Base-by-base conservation (phyloP, 352 stramenopile genomes). In the Phytophthora meadii region DNA sequence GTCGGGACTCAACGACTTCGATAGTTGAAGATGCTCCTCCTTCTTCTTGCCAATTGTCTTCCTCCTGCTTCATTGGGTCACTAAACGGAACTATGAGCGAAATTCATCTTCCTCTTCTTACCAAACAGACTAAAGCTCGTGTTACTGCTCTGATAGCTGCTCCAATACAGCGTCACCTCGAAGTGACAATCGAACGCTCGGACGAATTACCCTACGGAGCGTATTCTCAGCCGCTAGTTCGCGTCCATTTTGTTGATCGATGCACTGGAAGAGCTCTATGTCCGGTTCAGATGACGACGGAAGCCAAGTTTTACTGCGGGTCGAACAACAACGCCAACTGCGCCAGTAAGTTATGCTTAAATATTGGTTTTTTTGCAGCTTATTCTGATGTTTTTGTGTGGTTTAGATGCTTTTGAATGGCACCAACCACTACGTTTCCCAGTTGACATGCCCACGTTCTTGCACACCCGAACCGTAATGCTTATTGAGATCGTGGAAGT, bases 401-500 rank as follows among this genome's bases (percentile, higher is more conserved):
- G 4, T 42, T 19, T 48, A 86, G 78, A 87, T 42, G 57, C 68
- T 1, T 87, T 92, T 32, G 71, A 81, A 61, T 92, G 83, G 83
- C 73, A 78, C 32, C 54, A 87, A 72, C 19, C 68, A 25, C 57
- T 87, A 5, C 32, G 40, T 11, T 62, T 85, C 17, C 54, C 68
- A 1, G 24, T 80, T n/a, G 51, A 68, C 40, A 57, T 88, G 34
- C 41, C 36, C 4, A 67, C 76, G 0, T 76, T 84, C 17, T 12
- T 89, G 0, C 74, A 70, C 9, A 78, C 82, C 1, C 71, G 68
- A 37, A 70, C 72, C 11, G 47, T 87, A 12, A 11, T 93, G 19
- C 54, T 93, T 8, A 72, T 91, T 27, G 84, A 93, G 51, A 54
- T 93, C 7, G 47, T 90, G 11, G 74, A 90, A 36, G 22, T 36